A percentile compares a stretch with the other conserved stretches of the same genome.
Evolutionary conservation across 805 yeast species (phyloP).

Genomic region (Wickerhamiella azyma): DNA sequence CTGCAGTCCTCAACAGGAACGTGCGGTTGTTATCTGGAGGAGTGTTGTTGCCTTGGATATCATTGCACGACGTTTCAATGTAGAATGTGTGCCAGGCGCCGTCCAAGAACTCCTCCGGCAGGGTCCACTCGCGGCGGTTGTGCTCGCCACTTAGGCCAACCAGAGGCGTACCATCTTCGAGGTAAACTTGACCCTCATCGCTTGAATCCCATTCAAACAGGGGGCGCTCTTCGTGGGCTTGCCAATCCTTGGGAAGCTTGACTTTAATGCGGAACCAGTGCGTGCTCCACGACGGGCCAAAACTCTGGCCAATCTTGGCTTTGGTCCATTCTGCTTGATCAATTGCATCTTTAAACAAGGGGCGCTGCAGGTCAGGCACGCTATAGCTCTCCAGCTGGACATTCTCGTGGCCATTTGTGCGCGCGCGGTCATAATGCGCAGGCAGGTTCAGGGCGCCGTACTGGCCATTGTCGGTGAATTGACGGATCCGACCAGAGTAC

Average conservation of each 20-base stretch:
- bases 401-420: conserved; percentile 37
- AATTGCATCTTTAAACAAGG: conserved; percentile 47
- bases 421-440: conserved; percentile 53
- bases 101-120: conserved; percentile 45
- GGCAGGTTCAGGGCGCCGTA: conserved; percentile 64
- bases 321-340: conserved; percentile 34
- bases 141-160: conserved; percentile 84
- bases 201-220: conserved; percentile 74
- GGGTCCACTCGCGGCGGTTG: conserved; percentile 49
- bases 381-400: conserved; percentile 53
- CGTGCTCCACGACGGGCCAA: conserved; percentile 95
- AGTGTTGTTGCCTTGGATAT: conserved; percentile 73
- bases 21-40: conserved; percentile 63
- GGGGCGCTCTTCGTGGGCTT: conserved; percentile 38
- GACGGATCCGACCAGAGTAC: conserved; percentile 59
- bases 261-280: conserved; percentile 76
- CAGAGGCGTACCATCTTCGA: conserved; percentile 47
- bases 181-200: conserved; percentile 74
- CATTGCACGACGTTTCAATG: conserved; percentile 84
- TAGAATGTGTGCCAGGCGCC: conserved; percentile 52
- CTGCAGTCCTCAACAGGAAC: conserved; percentile 57
- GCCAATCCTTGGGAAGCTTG: conserved; percentile 52
- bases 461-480: conserved; percentile 69
- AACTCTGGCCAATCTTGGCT: conserved; percentile 47
- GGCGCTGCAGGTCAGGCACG: conserved; percentile 58